Base-by-base conservation (phyloP, 2,329 filamentous ascomycete genomes). In the Huntiella moniliformis region DNA sequence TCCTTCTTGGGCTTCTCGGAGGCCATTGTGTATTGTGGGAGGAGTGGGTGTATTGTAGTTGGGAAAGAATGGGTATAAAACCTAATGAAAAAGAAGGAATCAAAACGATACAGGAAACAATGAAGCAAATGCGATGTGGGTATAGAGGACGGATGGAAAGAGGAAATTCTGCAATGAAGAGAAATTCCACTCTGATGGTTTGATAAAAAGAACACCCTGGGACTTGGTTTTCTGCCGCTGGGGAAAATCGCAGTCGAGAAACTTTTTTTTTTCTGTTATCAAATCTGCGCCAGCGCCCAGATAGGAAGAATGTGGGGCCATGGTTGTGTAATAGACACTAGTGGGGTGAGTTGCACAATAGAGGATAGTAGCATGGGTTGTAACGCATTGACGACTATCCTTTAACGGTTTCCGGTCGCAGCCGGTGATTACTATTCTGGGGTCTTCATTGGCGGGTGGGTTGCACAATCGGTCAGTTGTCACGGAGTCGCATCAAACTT, bases 1-100 rank as follows among this genome's bases (percentile, higher is more conserved):
- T 67, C 64, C 59, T 67, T 67, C 46, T 67, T 63, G 53, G 63
- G 62, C 57, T 64, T 62, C 56, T 67, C 65, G 56, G 65, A 59
- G 16, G 65, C 66, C 66, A 68, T 68, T 57, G 55, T 50, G 44
- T 40, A 18, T 28, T 39, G 32, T n/a, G 34, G 33, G 4, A 13
- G 22, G 39, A 16, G 13, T 5, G 16, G 32, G 32, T 16, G 13
- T n/a, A 6, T n/a, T 31, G 4, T 22, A 15, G 7, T 28, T 22
- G 5, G 22, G 22, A 28, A 28, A 28, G 22, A 28, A 11, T 32
- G 36, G 13, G 33, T 11, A 37, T 16, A 16, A 28, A 11, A 15
- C 17, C 16, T 28, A 38, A 16, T 18, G n/a, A 17, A 4, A 11
- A 5, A 32, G 13, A 17, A 17, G 18, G 22, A 42, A 53, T 54